Conservation (phyloP, 768 basidiomycete species). For the Phaffia tasmanica region DNA sequence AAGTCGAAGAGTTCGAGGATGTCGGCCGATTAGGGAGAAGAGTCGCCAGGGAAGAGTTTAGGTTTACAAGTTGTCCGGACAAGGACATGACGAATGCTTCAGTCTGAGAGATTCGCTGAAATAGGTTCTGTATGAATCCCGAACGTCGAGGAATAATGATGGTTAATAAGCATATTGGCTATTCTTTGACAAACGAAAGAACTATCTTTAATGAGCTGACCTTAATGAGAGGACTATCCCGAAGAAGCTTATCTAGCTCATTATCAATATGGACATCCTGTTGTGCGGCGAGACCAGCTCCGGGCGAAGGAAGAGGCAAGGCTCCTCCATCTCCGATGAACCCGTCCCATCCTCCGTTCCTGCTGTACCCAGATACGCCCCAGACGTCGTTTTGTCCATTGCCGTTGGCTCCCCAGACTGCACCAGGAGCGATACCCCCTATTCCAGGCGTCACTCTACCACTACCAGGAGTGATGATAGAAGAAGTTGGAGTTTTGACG, state of each 20-base stretch:
- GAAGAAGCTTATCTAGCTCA: conserved; percentile 16
- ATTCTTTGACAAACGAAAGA: too few species aligned
- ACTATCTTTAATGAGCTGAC: not conserved
- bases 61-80: conserved; percentile 18
- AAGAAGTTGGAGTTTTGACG: not conserved
- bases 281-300: not conserved
- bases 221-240: conserved; percentile 9
- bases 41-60: conserved; percentile 11
- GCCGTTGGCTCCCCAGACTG: conserved; percentile 1
- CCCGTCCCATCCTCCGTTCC: not conserved
- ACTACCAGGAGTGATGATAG: too few species aligned
- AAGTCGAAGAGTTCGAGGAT: conserved; percentile 2
- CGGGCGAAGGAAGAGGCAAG: not conserved
- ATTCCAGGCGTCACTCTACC: too few species aligned
- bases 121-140: not conserved
- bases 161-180: too few species aligned
- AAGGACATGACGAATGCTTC: conserved; percentile 15
- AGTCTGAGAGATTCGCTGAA: conserved; percentile 6
- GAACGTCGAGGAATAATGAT: not conserved
- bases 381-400: conserved; percentile 2
- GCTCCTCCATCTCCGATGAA: not conserved
- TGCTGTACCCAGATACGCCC: not conserved
- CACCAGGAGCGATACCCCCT: too few species aligned
- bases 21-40: conserved; percentile 3
- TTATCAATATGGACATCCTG: conserved; percentile 2